Conservation (phyloP, 179 eudicot genomes). For the Monotropa hypopitys region DNA sequence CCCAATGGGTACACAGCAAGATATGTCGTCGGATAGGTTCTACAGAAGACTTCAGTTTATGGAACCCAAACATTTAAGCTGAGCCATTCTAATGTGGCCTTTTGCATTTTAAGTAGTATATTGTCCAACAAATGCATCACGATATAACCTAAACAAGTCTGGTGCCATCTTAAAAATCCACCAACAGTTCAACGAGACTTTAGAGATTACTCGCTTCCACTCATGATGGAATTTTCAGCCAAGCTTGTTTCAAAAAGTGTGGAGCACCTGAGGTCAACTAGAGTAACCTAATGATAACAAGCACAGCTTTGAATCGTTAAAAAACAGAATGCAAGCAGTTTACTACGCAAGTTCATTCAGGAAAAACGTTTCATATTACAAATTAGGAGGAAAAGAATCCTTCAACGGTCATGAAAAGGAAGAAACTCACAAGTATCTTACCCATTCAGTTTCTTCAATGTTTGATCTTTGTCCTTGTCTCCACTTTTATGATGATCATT, state of each 20-base stretch:
- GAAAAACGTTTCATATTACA: neutral
- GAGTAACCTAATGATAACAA: neutral
- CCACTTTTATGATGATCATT: conserved; percentile 29
- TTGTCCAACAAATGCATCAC: neutral
- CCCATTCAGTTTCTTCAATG: conserved; percentile 36
- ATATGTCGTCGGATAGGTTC: too few relatives aligned
- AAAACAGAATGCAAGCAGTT: neutral
- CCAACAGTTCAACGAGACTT: neutral
- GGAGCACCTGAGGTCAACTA: neutral
- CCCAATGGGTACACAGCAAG: neutral
- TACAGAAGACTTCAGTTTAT: neutral
- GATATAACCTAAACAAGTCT: neutral
- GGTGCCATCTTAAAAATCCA: neutral
- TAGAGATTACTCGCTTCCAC: neutral
- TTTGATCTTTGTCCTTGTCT: conserved; percentile 33
- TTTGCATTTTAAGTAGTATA: neutral
- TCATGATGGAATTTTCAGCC: neutral
- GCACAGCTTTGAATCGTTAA: neutral
- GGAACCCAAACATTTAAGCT: neutral
- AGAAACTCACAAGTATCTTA: conserved; percentile 15
- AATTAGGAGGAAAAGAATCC: neutral
- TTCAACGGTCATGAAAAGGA: neutral
- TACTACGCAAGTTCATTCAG: neutral
- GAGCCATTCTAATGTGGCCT: neutral
- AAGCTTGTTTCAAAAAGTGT: neutral